Evolutionary conservation across 306 rosid species (phyloP).

Genomic region (Corylus avellana): DNA sequence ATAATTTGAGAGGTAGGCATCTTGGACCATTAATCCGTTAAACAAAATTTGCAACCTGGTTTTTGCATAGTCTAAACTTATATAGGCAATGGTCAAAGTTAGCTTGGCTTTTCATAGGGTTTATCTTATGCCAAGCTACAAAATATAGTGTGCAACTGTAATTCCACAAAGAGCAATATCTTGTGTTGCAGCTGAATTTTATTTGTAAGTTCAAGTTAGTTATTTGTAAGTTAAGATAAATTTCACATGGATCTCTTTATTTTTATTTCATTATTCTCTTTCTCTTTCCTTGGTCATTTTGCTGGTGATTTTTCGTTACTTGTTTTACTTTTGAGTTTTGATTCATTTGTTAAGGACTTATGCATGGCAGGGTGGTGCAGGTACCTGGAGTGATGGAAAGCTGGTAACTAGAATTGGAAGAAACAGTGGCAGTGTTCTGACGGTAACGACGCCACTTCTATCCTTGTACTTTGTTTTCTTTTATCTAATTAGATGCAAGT

Average conservation of each 20-base stretch:
- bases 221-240: neutral
- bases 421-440: constrained; percentile 87
- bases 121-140: neutral
- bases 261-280: neutral
- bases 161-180: neutral
- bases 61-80: neutral
- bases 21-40: neutral
- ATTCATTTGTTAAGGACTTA: constrained; percentile 78
- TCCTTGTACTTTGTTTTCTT: neutral
- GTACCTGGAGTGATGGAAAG: constrained; percentile 99
- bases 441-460: constrained; percentile 48
- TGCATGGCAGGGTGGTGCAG: constrained; percentile 99
- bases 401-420: constrained; percentile 94
- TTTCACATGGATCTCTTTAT: neutral
- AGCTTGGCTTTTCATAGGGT: neutral
- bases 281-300: constrained; percentile 11
- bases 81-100: too few species aligned
- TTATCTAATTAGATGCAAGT: neutral
- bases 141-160: neutral
- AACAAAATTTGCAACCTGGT: constrained; percentile 13
- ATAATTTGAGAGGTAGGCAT: constrained; percentile 8
- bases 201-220: neutral
- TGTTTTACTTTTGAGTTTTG: constrained; percentile 26
- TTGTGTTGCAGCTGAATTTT: neutral
- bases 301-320: constrained; percentile 6